Conservation (phyloP, 345 rosid genomes). For the Linum trigynum region DNA sequence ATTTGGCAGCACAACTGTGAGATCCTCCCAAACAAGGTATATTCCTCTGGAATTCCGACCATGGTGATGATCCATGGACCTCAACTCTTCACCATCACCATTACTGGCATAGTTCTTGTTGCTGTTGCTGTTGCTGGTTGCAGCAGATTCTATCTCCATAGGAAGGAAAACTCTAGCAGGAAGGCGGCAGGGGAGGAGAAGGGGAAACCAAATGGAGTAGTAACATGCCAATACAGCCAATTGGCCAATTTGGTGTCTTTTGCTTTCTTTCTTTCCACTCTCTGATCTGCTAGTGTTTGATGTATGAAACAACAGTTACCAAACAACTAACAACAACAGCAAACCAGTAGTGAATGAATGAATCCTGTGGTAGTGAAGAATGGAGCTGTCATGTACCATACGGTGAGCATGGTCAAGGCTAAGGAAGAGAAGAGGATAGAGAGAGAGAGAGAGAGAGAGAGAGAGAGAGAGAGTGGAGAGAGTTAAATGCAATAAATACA, state of each 20-base stretch:
- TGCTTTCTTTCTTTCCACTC: no score
- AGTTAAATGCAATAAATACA: conserved; percentile 31
- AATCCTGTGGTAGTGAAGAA: neutral
- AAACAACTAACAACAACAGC: conserved; percentile 27
- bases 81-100: conserved; percentile 1
- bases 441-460: neutral
- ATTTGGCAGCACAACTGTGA: conserved; percentile 64
- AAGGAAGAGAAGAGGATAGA: neutral
- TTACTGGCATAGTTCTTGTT: neutral
- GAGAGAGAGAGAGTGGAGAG: conserved; percentile 20
- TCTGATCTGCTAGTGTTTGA: neutral
- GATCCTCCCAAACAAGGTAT: conserved; percentile 76
- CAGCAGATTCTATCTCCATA: conserved; percentile 55
- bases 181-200: neutral
- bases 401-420: no score
- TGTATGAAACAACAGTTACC: conserved; percentile 20
- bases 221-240: neutral
- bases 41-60: conserved; percentile 23
- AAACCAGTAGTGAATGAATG: neutral
- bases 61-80: neutral
- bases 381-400: neutral
- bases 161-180: neutral
- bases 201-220: neutral
- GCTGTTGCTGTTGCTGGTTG: conserved; percentile 8
- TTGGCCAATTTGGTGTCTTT: no score